Percentiles rank a stretch among this genome's conserved stretches.
These are phyloP conservation scores for Pyricularia grisea DNA, from an alignment of 2,329 filamentous ascomycete genomes.

Conservation along the genomic window DNA sequence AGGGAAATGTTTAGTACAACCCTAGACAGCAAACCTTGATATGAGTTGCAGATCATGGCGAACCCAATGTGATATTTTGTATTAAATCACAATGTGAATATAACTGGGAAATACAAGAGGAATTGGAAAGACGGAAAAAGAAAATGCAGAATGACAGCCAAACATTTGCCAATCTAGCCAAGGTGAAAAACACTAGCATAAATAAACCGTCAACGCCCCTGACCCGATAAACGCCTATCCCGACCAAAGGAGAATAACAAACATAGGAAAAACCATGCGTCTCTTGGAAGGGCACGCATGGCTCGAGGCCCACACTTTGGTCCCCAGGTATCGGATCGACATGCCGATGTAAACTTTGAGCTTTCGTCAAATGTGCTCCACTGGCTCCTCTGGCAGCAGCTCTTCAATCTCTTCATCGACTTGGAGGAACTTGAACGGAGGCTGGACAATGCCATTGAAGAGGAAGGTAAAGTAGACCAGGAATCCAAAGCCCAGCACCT, in stretches of 20 bases:
- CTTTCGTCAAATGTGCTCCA: slow-evolving; percentile 49
- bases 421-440: slow-evolving; percentile 63
- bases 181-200: background rate
- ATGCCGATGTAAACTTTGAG: background rate
- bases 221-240: background rate
- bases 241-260: background rate
- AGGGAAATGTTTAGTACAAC: background rate
- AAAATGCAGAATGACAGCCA: background rate
- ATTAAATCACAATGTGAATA: background rate
- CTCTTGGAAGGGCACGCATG: background rate
- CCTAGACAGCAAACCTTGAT: background rate
- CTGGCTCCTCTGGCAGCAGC: slow-evolving; percentile 72
- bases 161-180: background rate
- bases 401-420: slow-evolving; percentile 46
- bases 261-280: background rate
- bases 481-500: slow-evolving; percentile 78
- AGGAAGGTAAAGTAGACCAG: slow-evolving; percentile 95
- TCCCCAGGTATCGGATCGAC: background rate
- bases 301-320: background rate
- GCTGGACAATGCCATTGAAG: slow-evolving; percentile 88
- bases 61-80: too few species aligned
- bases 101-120: background rate
- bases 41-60: background rate
- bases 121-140: background rate
- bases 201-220: background rate